Evolutionary conservation across 352 stramenopile species (phyloP), one percentile per base, ranked within the genome.

Genomic region (Thraustochytrium sp.): DNA sequence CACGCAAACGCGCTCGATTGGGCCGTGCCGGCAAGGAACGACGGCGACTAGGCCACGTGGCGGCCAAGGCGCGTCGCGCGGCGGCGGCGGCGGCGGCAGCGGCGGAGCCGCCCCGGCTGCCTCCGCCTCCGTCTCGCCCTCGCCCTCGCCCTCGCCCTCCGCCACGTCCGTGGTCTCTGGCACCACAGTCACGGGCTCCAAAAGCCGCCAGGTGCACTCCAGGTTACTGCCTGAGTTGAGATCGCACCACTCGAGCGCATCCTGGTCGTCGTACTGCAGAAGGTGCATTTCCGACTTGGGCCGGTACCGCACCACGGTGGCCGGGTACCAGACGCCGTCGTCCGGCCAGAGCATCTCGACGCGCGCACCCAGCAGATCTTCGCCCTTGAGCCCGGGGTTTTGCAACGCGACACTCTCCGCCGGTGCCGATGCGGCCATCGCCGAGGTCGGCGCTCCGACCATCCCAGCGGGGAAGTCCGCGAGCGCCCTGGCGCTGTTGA

Each of bases 161-260:
- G n/a, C n/a, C n/a, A n/a, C n/a, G n/a, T n/a, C n/a, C n/a, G n/a
- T n/a, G n/a, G n/a, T n/a, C n/a, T n/a, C n/a, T n/a, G n/a, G n/a
- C n/a, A n/a, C n/a, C n/a, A n/a, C n/a, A n/a, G n/a, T 49, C 42
- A 5, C 42, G 16, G 5, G 5, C 5, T 49, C 0, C 16, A 80
- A 29, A 2, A 68, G 51, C 13, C 68, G 68, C 68, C 68, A 80
- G 4, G 53, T 64, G 5, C 8, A 51, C 26, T 64, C 68, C 18
- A 72, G 11, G 44, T 29, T 65, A 13, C 31, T 46, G 9, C 68
- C 68, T 5, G 31, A 16, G 51, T 80, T 80, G 13, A 80, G 46
- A n/a, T 80, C 68, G 53, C 68, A 64, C 68, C 68, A 80, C 68
- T 80, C 68, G 34, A 65, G 51, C 13, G n/a, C 26, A n/a, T 26